These are phyloP conservation scores for Rhamnella rubrinervis DNA, from an alignment of 331 rosid genomes.

Conservation along the genomic window DNA sequence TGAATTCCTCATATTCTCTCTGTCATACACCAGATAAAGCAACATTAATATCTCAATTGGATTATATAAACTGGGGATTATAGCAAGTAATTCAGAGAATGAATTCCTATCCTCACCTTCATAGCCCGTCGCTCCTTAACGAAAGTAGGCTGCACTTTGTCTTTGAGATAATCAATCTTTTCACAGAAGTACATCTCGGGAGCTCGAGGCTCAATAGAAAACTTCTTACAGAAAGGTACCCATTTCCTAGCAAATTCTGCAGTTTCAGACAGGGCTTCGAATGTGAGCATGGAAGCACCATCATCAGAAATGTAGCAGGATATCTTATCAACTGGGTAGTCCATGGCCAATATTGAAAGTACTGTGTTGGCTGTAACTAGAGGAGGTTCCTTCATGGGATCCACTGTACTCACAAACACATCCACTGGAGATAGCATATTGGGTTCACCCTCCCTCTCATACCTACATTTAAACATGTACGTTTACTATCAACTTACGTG, in stretches of 20 bases:
- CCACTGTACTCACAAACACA: slow-evolving; percentile 93
- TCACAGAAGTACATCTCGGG: slow-evolving; percentile 91
- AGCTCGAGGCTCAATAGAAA: slow-evolving; percentile 78
- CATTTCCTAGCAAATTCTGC: slow-evolving; percentile 90
- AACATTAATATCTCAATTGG: slow-evolving; percentile 1
- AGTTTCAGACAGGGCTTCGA: slow-evolving; percentile 82
- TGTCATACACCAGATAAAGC: slow-evolving; percentile 34
- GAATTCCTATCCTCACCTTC: slow-evolving; percentile 58
- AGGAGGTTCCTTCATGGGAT: slow-evolving; percentile 97
- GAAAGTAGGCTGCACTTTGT: slow-evolving; percentile 82
- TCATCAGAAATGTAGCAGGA: slow-evolving; percentile 94
- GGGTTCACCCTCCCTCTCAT: slow-evolving; percentile 85
- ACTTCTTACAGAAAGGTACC: slow-evolving; percentile 96
- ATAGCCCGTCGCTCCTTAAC: slow-evolving; percentile 92
- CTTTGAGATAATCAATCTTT: slow-evolving; percentile 91
- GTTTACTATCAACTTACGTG: neutral
- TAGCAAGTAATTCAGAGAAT: neutral
- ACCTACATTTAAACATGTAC: slow-evolving; percentile 44
- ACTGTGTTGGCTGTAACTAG: slow-evolving; percentile 83
- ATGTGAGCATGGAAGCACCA: slow-evolving; percentile 94
- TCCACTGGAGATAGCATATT: slow-evolving; percentile 80
- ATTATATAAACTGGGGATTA: too few relatives aligned
- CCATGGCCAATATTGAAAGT: slow-evolving; percentile 86
- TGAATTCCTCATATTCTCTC: slow-evolving; percentile 99
- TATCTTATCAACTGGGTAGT: slow-evolving; percentile 82